Evolutionary conservation across 306 rosid species (phyloP), one percentile per base, ranked within the genome.

Genomic region (Begonia fuchsioides): DNA sequence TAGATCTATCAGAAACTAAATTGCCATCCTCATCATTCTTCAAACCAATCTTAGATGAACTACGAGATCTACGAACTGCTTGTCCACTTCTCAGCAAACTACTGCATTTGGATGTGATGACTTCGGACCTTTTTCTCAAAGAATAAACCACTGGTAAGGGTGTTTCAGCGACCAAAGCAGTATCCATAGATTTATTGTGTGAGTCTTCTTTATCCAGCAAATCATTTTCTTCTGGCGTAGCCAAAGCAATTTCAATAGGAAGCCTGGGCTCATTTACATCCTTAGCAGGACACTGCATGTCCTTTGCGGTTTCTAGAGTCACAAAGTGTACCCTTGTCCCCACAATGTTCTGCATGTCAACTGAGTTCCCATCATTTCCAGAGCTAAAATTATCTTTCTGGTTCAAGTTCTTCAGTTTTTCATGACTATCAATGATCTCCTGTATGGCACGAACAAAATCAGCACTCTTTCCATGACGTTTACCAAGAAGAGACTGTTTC

Each of bases 391-490:
- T 78, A 53, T 67, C 72, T 63, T 43, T 63, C 59, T 74, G 75
- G 38, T 55, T 61, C 63, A 77, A 80, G 38, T 70, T 58, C 70
- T 88, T 81, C 62, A 78, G 67, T 67, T 78, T 81, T 49, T 88
- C 95, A 66, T 66, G 78, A 63, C 78, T 68, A 40, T 78, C 93
- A 60, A 76, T 69, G 50, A 88, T 88, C 74, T 88, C 97, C 66
- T 68, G 71, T 18, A 88, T 82, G 44, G 97, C 95, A 55, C 90
- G 95, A 59, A 75, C 84, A 79, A 88, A 88, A 69, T 88, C 97
- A 64, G 95, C 78, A 57, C 95, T 90, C 69, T 63, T 88, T 39
- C 95, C 97, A 11, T 84, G 93, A 56, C 95, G 97, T 65, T 81
- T 88, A 48, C 64, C 73, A 16, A 82, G 71, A 68, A 86, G 95